phyloP scores from a whole-genome alignment of 2,329 filamentous ascomycete genomes.

The Eutypa lata region DNA sequence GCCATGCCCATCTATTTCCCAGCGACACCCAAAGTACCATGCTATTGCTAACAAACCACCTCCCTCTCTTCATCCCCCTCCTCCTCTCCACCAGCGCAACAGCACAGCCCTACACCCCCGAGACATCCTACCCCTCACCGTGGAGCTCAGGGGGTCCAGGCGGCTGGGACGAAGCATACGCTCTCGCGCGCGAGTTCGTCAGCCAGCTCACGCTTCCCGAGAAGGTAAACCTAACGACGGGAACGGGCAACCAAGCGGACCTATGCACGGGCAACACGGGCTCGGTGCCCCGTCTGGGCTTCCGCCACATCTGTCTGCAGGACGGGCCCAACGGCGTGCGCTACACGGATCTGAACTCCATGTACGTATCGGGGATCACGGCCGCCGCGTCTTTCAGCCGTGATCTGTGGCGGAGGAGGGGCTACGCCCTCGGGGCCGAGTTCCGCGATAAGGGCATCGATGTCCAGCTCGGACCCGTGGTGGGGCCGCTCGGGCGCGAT shows the following conservation, averaged over 20 bases:
- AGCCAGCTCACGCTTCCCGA: conserved; percentile 65
- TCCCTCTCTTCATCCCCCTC: too few species aligned
- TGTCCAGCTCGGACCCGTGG: conserved; percentile 60
- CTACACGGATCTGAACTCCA: conserved; percentile 62
- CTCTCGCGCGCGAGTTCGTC: conserved; percentile 64
- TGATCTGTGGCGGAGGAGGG: conserved; percentile 62
- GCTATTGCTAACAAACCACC: too few species aligned
- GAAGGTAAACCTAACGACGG: conserved; percentile 75
- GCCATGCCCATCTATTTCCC: too few species aligned
- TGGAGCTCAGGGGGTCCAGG: conserved; percentile 20
- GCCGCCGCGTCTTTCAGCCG: conserved; percentile 72
- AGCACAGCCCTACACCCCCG: conserved; percentile 10
- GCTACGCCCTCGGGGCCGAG: conserved; percentile 68
- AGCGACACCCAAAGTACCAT: too few species aligned
- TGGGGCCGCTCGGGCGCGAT: conserved; percentile 62
- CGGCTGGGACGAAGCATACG: conserved; percentile 60
- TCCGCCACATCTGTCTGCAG: conserved; percentile 62
- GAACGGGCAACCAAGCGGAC: conserved; percentile 53
- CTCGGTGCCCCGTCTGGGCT: conserved; percentile 52
- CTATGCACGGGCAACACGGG: conserved; percentile 35
- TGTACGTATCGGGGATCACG: conserved; percentile 69
- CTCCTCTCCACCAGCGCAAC: conserved; percentile 2
- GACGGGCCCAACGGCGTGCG: conserved; percentile 70
- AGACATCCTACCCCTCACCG: conserved; percentile 22
- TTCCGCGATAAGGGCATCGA: conserved; percentile 72